A percentile compares a stretch with the other conserved stretches of the same genome.
Conservation (phyloP, 352 stramenopile genomes). For the Paralagenidium karlingii region DNA sequence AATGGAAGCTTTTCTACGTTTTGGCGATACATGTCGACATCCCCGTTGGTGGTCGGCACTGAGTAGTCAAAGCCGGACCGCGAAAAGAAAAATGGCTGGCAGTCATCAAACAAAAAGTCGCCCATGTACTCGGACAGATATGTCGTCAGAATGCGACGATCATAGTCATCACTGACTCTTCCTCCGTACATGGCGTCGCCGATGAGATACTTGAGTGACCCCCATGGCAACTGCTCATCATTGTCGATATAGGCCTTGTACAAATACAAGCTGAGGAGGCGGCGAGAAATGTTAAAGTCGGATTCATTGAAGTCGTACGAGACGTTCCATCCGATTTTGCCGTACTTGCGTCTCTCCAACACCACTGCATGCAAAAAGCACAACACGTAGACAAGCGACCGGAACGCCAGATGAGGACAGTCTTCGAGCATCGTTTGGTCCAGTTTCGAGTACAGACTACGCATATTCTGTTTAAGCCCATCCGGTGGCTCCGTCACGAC, state of each 20-base stretch:
- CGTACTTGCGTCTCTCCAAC: constrained; percentile 92
- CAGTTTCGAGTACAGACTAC: constrained; percentile 86
- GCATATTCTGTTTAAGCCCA: constrained; percentile 95
- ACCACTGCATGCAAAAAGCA: constrained; percentile 93
- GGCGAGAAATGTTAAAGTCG: constrained; percentile 90
- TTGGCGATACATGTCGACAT: constrained; percentile 65
- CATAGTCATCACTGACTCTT: constrained; percentile 93
- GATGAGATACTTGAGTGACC: constrained; percentile 91
- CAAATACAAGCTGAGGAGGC: constrained; percentile 87
- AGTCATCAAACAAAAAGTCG: constrained; percentile 94
- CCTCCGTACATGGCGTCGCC: constrained; percentile 96
- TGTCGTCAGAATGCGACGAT: constrained; percentile 90
- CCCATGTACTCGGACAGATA: constrained; percentile 94
- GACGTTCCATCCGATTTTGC: constrained; percentile 96
- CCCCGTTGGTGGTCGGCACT: constrained; percentile 26
- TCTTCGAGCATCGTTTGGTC: constrained; percentile 86
- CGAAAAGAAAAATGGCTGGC: constrained; percentile 90
- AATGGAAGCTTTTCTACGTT: constrained; percentile 87
- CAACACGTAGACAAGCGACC: constrained; percentile 91
- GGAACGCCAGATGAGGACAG: constrained; percentile 87
- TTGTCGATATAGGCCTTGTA: constrained; percentile 88
- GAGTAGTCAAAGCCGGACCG: constrained; percentile 90
- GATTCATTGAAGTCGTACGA: constrained; percentile 96
- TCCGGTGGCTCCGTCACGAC: constrained; percentile 93
- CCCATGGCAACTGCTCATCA: constrained; percentile 91